These are phyloP conservation scores for Helicostylum pulchrum DNA, from an alignment of 192 early-diverging fungal genomes.

Conservation along the genomic window DNA sequence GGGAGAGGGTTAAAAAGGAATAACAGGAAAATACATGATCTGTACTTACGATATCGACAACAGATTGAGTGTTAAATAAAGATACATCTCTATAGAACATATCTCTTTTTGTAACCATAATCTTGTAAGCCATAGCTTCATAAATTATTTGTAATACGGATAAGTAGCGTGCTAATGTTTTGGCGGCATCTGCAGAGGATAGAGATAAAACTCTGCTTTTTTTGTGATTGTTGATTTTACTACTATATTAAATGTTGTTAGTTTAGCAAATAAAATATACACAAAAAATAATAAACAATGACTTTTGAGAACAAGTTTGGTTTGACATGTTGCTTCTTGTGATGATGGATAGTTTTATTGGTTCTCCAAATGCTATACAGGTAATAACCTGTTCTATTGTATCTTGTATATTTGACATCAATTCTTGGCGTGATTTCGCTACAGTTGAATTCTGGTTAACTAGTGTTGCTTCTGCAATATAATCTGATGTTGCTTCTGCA, in stretches of 20 bases:
- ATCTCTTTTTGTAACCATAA: conserved; percentile 29
- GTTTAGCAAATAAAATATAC: neutral
- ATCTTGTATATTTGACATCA: conserved; percentile 7
- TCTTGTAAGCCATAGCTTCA: conserved; percentile 22
- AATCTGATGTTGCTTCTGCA: too few species aligned
- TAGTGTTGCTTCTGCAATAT: too few species aligned
- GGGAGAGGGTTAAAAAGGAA: neutral
- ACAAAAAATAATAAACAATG: neutral
- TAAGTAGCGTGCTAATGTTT: conserved; percentile 25
- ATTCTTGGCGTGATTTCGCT: neutral
- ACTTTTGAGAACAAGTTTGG: neutral
- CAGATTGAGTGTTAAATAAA: conserved; percentile 20
- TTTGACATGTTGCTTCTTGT: neutral
- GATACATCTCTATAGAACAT: conserved; percentile 35
- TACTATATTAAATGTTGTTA: too few species aligned
- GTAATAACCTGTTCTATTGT: neutral
- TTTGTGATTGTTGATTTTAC: neutral
- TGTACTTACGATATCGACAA: conserved; percentile 21
- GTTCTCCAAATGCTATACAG: neutral
- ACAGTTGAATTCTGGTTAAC: too few species aligned
- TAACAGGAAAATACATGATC: neutral
- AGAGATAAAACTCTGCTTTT: neutral
- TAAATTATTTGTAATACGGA: conserved; percentile 32
- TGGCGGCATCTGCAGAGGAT: neutral
- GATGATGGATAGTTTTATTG: neutral